Percentiles rank a stretch among this genome's conserved stretches.
phyloP scores from a whole-genome alignment of 805 yeast genomes.

The Metschnikowia bowlesiae region DNA sequence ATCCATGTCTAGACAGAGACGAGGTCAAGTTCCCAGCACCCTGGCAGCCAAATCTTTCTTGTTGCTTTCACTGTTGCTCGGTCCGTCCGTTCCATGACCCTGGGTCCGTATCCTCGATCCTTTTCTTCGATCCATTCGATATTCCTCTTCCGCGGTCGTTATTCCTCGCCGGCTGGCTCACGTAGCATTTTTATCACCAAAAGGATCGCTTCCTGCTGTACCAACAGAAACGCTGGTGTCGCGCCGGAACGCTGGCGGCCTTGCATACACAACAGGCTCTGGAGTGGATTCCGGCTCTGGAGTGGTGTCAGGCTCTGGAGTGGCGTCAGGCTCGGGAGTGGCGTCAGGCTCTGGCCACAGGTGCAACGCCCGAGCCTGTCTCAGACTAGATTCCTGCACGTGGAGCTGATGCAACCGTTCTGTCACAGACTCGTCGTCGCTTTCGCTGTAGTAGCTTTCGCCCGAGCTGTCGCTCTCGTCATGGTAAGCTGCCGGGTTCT shows the following conservation, averaged over 20 bases:
- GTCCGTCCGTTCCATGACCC: too few relatives aligned
- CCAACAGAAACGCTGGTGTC: slow-evolving; percentile 25
- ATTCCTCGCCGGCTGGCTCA: not conserved
- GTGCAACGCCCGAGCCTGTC: slow-evolving; percentile 7
- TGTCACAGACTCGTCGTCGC: slow-evolving; percentile 22
- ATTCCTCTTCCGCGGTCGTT: too few relatives aligned
- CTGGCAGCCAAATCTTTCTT: too few relatives aligned
- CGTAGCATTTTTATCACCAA: slow-evolving; percentile 22
- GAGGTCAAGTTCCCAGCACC: too few relatives aligned
- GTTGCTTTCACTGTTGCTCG: too few relatives aligned
- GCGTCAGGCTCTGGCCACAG: not conserved
- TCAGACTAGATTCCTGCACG: slow-evolving; percentile 14
- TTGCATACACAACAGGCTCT: not conserved
- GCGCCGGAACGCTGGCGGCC: slow-evolving; percentile 10
- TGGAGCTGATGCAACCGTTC: slow-evolving; percentile 6
- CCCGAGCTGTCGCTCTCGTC: slow-evolving; percentile 17
- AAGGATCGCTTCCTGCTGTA: slow-evolving; percentile 29
- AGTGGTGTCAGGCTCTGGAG: not conserved
- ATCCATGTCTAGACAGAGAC: too few relatives aligned
- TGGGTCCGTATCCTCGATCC: too few relatives aligned
- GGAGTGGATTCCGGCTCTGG: slow-evolving; percentile 21
- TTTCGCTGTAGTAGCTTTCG: slow-evolving; percentile 36
- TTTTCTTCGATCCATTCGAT: too few relatives aligned
- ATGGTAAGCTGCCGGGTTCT: slow-evolving; percentile 4
- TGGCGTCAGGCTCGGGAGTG: not conserved